These are phyloP conservation scores for Linnemannia zychae DNA, from an alignment of 192 early-diverging fungal species.

Conservation along the genomic window DNA sequence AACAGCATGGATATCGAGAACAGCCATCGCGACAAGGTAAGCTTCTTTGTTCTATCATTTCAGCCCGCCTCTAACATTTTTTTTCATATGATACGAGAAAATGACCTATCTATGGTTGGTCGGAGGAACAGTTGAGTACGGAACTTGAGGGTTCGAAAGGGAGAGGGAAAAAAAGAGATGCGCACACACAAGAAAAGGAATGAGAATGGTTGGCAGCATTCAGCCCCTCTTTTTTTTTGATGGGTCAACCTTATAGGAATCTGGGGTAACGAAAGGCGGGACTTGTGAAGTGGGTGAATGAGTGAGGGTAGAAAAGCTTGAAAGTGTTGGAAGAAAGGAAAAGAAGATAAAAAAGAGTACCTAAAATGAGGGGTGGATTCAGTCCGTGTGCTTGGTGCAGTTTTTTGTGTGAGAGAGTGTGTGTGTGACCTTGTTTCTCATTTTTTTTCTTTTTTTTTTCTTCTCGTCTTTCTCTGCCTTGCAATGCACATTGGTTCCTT, in stretches of 20 bases:
- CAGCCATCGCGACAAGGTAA: conserved; percentile 22
- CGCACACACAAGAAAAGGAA: background rate
- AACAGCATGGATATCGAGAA: conserved; percentile 16
- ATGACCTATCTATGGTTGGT: background rate
- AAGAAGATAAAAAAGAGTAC: background rate
- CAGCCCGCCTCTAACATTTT: background rate
- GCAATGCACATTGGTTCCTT: background rate
- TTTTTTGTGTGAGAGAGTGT: background rate
- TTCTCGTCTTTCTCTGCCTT: background rate
- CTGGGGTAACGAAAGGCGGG: background rate
- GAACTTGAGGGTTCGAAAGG: background rate
- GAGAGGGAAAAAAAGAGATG: background rate
- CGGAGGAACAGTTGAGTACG: background rate
- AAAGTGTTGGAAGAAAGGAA: background rate
- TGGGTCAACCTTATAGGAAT: background rate
- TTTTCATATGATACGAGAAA: background rate
- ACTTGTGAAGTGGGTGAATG: background rate
- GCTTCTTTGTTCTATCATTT: too few relatives aligned
- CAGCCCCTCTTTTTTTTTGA: background rate
- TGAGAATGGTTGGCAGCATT: background rate
- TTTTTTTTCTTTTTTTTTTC: background rate
- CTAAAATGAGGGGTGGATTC: background rate
- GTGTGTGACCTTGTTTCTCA: background rate
- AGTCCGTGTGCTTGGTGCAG: background rate
- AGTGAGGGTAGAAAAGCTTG: background rate